Base-by-base conservation (phyloP, 2,329 filamentous ascomycete species). In the Stachybotrys chartarum region DNA sequence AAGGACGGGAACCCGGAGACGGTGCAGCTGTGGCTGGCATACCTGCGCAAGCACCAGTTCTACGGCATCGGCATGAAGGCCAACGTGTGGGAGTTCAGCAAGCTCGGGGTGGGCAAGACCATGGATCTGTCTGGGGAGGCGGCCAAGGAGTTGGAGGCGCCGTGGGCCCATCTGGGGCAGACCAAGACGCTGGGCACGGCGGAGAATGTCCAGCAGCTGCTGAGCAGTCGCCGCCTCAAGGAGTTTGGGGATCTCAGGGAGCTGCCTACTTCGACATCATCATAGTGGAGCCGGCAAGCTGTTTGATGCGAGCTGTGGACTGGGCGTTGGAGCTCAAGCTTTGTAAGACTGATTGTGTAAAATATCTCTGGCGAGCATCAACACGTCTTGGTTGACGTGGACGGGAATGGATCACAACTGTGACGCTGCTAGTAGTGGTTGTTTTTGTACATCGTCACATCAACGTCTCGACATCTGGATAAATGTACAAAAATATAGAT, bases 41-140 rank as follows among this genome's bases (percentile, higher is more conserved):
- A 96, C 68, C 71, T 99, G 67, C 84, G 89, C 67, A 96, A 96
- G 74, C 88, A 97, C 68, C 90, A 91, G 47, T 96, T 94, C 70
- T 90, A 95, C 63, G 94, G 94, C n/a, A 87, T 97, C 46, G 94
- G 94, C 65, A 95, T 99, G 91, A 99, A 99, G 80, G 94, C 94
- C 54, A 97, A 99, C 70, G 82, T 97, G 52, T 99, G 89, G 85
- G 90, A 96, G 68, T 92, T 90, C 72, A 85, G 88, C 65, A 81
- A 82, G 56, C 69, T 92, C 57, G 86, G 88, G n/a, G 58, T 59
- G 5, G 64, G 64, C 14, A 61, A 64, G 55, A 49, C 59, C 48
- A 64, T 64, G 61, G 64, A 64, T 32, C 48, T 57, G 7, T 55
- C 64, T 17, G 57, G 57, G 16, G 59, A 68, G 44, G 58, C 58